Conservation (phyloP, 371 early-diverging fungal species). For the Basidiobolus meristosporus region DNA sequence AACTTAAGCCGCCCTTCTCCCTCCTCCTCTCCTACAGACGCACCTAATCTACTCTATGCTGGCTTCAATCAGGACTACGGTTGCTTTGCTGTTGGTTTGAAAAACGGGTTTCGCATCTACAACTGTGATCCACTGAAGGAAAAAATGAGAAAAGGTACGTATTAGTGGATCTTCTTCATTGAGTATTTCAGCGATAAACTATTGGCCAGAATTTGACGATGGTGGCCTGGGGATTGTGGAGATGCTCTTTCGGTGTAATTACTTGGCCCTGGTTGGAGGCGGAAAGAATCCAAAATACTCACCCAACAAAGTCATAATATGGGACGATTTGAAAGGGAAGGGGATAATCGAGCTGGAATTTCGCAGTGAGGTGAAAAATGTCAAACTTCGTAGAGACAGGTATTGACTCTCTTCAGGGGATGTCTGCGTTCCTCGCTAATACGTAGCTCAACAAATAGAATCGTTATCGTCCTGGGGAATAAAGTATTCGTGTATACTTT, state of each 20-base stretch:
- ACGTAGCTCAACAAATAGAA: conserved; percentile 20
- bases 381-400: conserved; percentile 64
- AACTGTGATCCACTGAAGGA: conserved; percentile 83
- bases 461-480: conserved; percentile 57
- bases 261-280: conserved; percentile 90
- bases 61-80: conserved; percentile 64
- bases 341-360: conserved; percentile 65
- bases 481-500: conserved; percentile 76
- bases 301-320: conserved; percentile 82
- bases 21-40: too few species aligned
- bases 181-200: not conserved
- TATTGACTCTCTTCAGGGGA: conserved; percentile 5
- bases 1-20: too few species aligned
- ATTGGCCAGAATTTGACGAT: conserved; percentile 54
- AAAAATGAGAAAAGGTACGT: conserved; percentile 58
- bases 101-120: conserved; percentile 77
- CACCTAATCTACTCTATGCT: conserved; percentile 37
- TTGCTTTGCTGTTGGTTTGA: conserved; percentile 85
- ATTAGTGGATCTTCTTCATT: not conserved
- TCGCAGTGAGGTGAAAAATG: conserved; percentile 58
- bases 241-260: conserved; percentile 87
- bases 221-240: conserved; percentile 83
- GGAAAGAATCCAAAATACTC: conserved; percentile 72
- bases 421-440: conserved; percentile 1
- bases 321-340: conserved; percentile 60